Conservation (phyloP, 495 filamentous ascomycete species). For the Penicillium roqueforti region DNA sequence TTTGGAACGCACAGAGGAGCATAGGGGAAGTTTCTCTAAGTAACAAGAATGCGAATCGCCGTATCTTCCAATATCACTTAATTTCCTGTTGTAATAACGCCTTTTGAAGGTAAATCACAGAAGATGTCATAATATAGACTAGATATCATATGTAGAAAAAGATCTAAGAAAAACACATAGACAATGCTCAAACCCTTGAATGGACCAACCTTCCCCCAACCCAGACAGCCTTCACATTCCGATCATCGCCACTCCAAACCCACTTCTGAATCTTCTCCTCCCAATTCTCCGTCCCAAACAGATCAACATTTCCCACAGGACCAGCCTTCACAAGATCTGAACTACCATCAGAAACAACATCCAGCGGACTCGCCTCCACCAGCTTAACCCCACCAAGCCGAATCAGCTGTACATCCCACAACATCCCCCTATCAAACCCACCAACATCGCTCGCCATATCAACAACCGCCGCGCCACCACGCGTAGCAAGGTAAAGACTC, state of each 20-base stretch:
- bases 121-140: background rate
- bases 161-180: background rate
- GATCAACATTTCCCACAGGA: conserved; percentile 50
- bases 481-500: conserved; percentile 78
- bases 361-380: conserved; percentile 7
- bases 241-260: conserved; percentile 84
- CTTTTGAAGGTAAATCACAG: background rate
- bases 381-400: conserved; percentile 45
- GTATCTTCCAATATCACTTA: background rate
- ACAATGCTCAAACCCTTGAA: conserved; percentile 22
- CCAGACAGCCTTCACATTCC: conserved; percentile 79
- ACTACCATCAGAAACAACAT: background rate
- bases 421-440: conserved; percentile 77
- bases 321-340: conserved; percentile 14
- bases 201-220: conserved; percentile 66
- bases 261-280: conserved; percentile 81
- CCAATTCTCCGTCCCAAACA: conserved; percentile 83
- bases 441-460: conserved; percentile 67
- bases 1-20: too few species aligned
- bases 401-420: conserved; percentile 83
- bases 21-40: background rate
- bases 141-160: background rate
- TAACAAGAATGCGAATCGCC: background rate
- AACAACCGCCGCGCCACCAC: conserved; percentile 73
- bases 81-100: background rate